These are phyloP conservation scores for Pestalotiopsis sp. DNA, from an alignment of 2,329 filamentous ascomycete species.

Conservation along the genomic window DNA sequence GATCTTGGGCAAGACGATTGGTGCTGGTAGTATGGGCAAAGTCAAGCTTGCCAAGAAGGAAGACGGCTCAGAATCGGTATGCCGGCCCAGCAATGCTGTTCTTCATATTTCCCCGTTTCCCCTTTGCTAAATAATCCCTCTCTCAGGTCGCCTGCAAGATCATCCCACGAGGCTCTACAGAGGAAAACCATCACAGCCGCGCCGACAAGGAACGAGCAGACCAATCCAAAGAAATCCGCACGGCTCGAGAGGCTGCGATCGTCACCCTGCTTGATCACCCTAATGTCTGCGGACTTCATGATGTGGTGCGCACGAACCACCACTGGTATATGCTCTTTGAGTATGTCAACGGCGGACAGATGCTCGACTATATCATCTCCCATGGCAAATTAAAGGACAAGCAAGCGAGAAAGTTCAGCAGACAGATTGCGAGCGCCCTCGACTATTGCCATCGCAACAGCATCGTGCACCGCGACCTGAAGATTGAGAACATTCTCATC, in stretches of 20 bases:
- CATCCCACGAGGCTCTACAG: constrained; percentile 85
- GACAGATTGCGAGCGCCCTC: constrained; percentile 93
- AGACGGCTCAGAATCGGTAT: constrained; percentile 77
- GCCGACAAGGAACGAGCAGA: constrained; percentile 87
- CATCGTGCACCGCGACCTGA: constrained; percentile 95
- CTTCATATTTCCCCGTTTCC: background rate
- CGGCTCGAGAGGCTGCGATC: constrained; percentile 92
- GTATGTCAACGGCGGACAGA: constrained; percentile 97
- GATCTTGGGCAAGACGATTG: constrained; percentile 95
- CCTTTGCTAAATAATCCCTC: constrained; percentile 20
- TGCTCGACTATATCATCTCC: constrained; percentile 99
- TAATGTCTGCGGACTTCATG: constrained; percentile 93
- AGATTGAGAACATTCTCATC: constrained; percentile 99
- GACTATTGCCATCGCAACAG: constrained; percentile 98
- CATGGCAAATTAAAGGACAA: constrained; percentile 98
- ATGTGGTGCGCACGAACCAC: constrained; percentile 93
- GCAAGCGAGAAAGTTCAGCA: constrained; percentile 94
- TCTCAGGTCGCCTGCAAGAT: constrained; percentile 92
- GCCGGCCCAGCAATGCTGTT: background rate
- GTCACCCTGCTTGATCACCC: constrained; percentile 93
- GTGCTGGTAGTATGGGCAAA: constrained; percentile 98
- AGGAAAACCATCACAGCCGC: constrained; percentile 74
- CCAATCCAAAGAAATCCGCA: constrained; percentile 94
- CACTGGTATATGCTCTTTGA: constrained; percentile 99
- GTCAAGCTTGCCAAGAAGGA: constrained; percentile 93